Evolutionary conservation across 2,329 filamentous ascomycete species (phyloP).

Genomic region (Ustulina deusta): DNA sequence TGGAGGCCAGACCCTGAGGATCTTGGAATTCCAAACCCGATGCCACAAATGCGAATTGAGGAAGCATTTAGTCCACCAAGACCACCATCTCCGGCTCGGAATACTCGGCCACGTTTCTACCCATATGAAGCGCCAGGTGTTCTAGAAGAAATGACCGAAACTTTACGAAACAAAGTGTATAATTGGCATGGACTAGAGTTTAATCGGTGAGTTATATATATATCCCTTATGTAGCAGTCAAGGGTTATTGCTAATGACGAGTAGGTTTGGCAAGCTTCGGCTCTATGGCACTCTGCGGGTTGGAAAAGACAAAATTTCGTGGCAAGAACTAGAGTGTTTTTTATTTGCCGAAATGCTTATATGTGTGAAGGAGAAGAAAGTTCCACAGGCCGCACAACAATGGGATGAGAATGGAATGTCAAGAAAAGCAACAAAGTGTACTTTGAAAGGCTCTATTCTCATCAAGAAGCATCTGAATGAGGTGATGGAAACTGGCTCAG

Average conservation of each 20-base stretch:
- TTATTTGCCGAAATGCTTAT: conserved; percentile 99
- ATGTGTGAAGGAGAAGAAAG: conserved; percentile 97
- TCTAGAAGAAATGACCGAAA: conserved; percentile 87
- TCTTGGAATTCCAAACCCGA: conserved; percentile 66
- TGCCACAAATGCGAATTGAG: conserved; percentile 62
- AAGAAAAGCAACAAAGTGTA: conserved; percentile 79
- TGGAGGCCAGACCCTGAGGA: conserved; percentile 91
- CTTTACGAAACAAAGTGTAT: conserved; percentile 86
- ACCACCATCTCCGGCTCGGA: conserved; percentile 70
- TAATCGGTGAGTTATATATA: conserved; percentile 67
- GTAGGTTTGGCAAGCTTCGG: conserved; percentile 88
- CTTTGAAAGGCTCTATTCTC: conserved; percentile 94
- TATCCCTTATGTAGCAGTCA: conserved; percentile 2
- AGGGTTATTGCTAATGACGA: conserved; percentile 46
- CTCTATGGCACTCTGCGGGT: conserved; percentile 91
- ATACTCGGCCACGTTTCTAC: conserved; percentile 67
- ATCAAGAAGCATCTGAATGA: conserved; percentile 98
- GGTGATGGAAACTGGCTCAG: conserved; percentile 76
- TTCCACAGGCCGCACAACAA: conserved; percentile 65
- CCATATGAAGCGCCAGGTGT: conserved; percentile 82
- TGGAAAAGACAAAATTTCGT: conserved; percentile 94
- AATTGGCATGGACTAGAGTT: conserved; percentile 99
- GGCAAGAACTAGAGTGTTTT: conserved; percentile 98
- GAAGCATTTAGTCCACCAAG: conserved; percentile 64
- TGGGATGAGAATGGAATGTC: conserved; percentile 73